phyloP scores from a whole-genome alignment of 305 asterid genomes.

The Vinca major region DNA sequence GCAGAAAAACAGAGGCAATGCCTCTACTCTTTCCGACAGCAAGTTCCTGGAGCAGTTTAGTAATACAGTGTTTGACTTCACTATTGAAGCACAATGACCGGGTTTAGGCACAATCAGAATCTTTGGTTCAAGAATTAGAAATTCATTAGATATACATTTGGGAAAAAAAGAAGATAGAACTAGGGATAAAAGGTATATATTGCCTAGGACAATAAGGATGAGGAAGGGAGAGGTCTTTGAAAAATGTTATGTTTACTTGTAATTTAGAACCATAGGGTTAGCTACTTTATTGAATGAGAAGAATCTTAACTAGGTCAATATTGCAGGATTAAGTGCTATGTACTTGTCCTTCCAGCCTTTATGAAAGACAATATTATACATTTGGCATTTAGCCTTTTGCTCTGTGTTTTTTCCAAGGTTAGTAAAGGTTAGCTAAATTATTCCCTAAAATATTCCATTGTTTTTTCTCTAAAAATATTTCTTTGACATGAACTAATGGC shows the following conservation, averaged over 20 bases:
- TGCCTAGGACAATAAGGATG: background rate
- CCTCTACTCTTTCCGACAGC: no score
- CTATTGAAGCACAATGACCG: no score
- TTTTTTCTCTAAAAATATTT: background rate
- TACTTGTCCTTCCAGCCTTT: no score
- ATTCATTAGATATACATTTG: background rate
- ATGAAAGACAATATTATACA: background rate
- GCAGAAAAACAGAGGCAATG: no score
- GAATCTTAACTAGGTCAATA: background rate
- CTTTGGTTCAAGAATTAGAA: background rate
- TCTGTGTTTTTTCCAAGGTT: background rate
- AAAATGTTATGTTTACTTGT: background rate
- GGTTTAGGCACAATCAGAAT: background rate
- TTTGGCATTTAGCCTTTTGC: background rate
- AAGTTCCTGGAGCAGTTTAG: no score
- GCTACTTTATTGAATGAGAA: background rate
- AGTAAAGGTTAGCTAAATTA: background rate
- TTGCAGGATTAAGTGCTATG: background rate
- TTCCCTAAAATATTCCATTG: background rate
- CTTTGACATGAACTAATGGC: no score
- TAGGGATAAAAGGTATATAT: background rate
- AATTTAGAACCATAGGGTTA: background rate
- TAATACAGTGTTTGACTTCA: no score
- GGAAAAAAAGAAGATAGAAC: background rate
- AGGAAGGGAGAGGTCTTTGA: background rate